Evolutionary conservation across 2,329 filamentous ascomycete species (phyloP).

Genomic region (Alternaria triticimaculans): DNA sequence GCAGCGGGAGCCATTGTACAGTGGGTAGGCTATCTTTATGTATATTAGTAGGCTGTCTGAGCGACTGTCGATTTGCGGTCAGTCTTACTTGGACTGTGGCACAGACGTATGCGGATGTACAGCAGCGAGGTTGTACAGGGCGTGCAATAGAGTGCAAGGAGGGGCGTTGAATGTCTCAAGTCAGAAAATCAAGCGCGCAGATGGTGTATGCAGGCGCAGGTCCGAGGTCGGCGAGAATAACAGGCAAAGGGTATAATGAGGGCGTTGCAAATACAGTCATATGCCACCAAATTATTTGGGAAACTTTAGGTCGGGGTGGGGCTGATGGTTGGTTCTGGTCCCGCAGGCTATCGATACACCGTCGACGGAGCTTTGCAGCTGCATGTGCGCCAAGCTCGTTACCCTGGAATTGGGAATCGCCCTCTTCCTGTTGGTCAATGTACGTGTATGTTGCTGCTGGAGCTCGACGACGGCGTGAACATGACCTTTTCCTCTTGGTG

Average conservation of each 20-base stretch:
- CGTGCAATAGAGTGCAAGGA: conserved; percentile 12
- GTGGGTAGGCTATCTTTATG: conserved; percentile 20
- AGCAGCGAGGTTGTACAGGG: conserved; percentile 6
- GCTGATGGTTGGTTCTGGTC: conserved; percentile 4
- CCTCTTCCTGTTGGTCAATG: conserved; percentile 4
- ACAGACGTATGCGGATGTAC: neutral
- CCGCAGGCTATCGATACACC: conserved; percentile 12
- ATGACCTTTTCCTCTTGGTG: neutral
- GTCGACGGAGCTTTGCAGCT: conserved; percentile 4
- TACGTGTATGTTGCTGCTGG: neutral
- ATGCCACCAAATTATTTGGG: conserved; percentile 17
- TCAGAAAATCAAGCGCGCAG: conserved; percentile 5
- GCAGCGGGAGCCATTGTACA: conserved; percentile 22
- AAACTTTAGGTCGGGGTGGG: conserved; percentile 9
- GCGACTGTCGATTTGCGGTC: conserved; percentile 21
- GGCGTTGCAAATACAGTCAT: conserved; percentile 15
- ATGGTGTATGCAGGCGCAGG: neutral
- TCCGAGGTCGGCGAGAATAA: conserved; percentile 3
- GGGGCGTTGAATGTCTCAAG: conserved; percentile 5
- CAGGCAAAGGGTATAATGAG: neutral
- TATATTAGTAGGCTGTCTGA: conserved; percentile 11
- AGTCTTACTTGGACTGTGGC: conserved; percentile 19
- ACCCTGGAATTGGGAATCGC: neutral
- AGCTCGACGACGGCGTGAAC: neutral
- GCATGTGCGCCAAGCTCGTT: conserved; percentile 9